Base-by-base conservation (phyloP, 768 basidiomycete genomes). In the Serendipita vermifera region DNA sequence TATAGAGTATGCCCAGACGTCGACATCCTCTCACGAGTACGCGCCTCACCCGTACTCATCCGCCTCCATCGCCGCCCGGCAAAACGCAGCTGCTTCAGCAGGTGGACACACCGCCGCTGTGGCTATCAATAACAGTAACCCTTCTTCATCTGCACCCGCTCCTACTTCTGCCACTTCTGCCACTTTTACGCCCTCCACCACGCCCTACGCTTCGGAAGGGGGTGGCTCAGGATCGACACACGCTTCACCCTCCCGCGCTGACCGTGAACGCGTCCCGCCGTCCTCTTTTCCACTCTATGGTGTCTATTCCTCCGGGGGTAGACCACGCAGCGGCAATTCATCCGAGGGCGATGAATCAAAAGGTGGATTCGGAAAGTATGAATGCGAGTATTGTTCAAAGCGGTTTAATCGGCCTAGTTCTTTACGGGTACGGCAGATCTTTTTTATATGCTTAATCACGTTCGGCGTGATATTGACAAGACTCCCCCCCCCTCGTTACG, bases 361-460 rank as follows among this genome's bases (percentile, higher is more conserved):
- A 31, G 43, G 29, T 33, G 56, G 59, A 26, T 41, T 33, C n/a
- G 57, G 51, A 24, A 57, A 54, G 38, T 71, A 72, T 35, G 61
- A 62, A 27, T 72, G 71, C 59, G 64, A 65, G 1, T 76, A 74
- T 20, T 84, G 82, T 65, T 67, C 65, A 48, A 83, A 83, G 65
- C 72, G 81, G 4, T 83, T 85, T 67, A 82, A 82, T 64, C 73
- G 83, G 5, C 83, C 83, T 5, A 81, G 79, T 59, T 82, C 81
- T 64, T 70, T 83, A 46, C 69, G 75, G 26, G 59, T 58, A 33
- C 14, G 56, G 31, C 13, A 11, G 36, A 5, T 33, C 15, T n/a
- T 35, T 9, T 20, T 4, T 2, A 7, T 31, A 27, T 11, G 38
- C 15, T 38, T 35, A 35, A 38, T 33, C 29, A n/a, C 20, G 48